Evolutionary conservation across 163 green algal genomes (phyloP), one percentile per base, ranked within the genome.

Genomic region (Scenedesmus sp.): DNA sequence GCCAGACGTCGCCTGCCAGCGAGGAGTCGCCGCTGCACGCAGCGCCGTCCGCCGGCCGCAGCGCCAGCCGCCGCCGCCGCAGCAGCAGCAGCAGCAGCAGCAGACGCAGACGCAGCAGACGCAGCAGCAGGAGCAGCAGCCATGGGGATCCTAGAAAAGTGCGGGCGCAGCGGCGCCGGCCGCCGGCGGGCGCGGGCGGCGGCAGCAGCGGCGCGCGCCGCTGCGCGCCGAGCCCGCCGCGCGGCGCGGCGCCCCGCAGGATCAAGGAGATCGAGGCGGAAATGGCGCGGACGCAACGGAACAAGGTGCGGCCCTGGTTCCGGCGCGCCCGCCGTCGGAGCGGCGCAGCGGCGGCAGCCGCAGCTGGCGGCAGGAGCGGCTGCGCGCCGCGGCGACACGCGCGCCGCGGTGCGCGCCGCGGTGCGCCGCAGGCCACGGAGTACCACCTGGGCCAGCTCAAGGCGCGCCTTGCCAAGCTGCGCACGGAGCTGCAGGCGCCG

Each of bases 211-310:
- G 60, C 33, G 7, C 9, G 9, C 31, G 24, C 10, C 60, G 29
- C 5, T 18, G 39, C 31, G 31, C 60, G 26, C 33, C 24, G 17
- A 2, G 24, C 34, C 28, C 28, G 7, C n/a, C 64, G 15, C 13
- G 44, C 20, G 26, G 36, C 58, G 50, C 7, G 58, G n/a, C 50
- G 4, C 26, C 11, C 1, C 69, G 62, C 77, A 91, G 84, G 60
- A 97, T 98, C 50, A 92, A 96, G 83, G 96, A 99, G 56, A 99
- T 99, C 56, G 96, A 99, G 92, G 51, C 87, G 47, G 96, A 99
- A 87, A 99, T 99, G 95, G 73, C 76, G 51, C 84, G 93, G 31
- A 99, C 96, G n/a, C 96, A 99, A 83, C 99, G 98, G 85, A 99
- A 99, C 83, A 99, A 98, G 87, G 90, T 92, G 42, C 20, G 64